These are phyloP conservation scores for Debaryomycetaceae sp. DNA, from an alignment of 1,139 yeast species.

Conservation along the genomic window DNA sequence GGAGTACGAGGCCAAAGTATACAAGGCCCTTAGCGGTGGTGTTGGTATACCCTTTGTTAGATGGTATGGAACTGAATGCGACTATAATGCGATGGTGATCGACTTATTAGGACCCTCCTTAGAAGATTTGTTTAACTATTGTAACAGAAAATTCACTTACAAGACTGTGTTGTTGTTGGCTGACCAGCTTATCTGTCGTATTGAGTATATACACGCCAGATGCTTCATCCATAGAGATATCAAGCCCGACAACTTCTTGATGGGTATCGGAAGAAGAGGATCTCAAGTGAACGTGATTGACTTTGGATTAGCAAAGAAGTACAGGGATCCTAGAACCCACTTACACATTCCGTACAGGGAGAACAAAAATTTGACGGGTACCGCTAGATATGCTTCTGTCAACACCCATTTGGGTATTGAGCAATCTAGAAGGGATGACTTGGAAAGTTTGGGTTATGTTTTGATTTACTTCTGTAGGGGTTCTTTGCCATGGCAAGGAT, in stretches of 20 bases:
- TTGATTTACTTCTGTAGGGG: constrained; percentile 94
- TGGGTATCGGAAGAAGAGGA: constrained; percentile 96
- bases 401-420: constrained; percentile 97
- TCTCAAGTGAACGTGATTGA: constrained; percentile 94
- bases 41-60: constrained; percentile 96
- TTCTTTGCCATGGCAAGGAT: constrained; percentile 97
- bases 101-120: constrained; percentile 93
- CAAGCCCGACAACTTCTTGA: constrained; percentile 93
- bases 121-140: constrained; percentile 93
- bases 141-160: constrained; percentile 88
- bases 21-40: constrained; percentile 92
- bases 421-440: constrained; percentile 94
- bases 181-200: constrained; percentile 90
- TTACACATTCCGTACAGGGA: constrained; percentile 95
- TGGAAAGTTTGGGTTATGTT: constrained; percentile 94
- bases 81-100: constrained; percentile 94
- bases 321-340: constrained; percentile 92
- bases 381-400: constrained; percentile 94
- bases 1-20: constrained; percentile 94
- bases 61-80: constrained; percentile 97
- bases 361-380: constrained; percentile 93
- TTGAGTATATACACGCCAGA: constrained; percentile 93
- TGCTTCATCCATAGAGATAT: constrained; percentile 90
- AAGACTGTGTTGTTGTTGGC: constrained; percentile 92
- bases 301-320: constrained; percentile 95